Base-by-base conservation (phyloP, 2,329 filamentous ascomycete species). In the Aspergillus sp. region DNA sequence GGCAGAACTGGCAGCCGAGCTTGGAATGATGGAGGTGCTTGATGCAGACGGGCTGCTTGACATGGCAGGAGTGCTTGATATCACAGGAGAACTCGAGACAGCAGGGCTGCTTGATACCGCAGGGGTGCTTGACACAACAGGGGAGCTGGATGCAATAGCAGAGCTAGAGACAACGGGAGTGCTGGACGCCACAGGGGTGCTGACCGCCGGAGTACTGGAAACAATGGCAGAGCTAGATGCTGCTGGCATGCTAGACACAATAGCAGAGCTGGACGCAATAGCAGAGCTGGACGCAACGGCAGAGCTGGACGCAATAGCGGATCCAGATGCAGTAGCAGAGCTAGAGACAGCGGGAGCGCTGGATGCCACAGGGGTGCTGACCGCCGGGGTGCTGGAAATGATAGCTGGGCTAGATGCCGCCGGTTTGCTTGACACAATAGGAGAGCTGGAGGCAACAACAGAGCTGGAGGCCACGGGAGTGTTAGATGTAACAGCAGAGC, bases 1-100 rank as follows among this genome's bases (percentile, higher is more conserved):
- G 39, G 41, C 52, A 12, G 51, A 61, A 45, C 59, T 60, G 19
- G 21, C 10, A 51, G 55, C 19, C 5, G 58, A 41, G 38, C 51
- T 59, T 17, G 60, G 58, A 13, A 51, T 47, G 10, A 38, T 21
- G 13, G 49, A 41, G 12, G 49, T 32, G 21, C 53, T 59, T 10
- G 58, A 55, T 1, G 28, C 17, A 15, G 32, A 30, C 25, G 57
- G 28, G 28, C 47, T 59, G 54, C 36, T 54, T n/a, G 56, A 49
- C 10, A 30, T 25, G 8, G 41, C 47, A 15, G 38, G 38, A 43
- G 52, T 49, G 23, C 47, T 52, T 13, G 50, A 51, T 30, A 15
- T 21, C n/a, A n/a, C 15, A 21, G 48, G 17, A 17, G 30, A 39
- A 12, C 17, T 36, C 50, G 36, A 12, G n/a, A 43, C 39, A 43